Percentiles rank a stretch among this genome's conserved stretches.
Evolutionary conservation across 1,284 basidiomycete genomes (phyloP).

Genomic region (Malassezia restricta): DNA sequence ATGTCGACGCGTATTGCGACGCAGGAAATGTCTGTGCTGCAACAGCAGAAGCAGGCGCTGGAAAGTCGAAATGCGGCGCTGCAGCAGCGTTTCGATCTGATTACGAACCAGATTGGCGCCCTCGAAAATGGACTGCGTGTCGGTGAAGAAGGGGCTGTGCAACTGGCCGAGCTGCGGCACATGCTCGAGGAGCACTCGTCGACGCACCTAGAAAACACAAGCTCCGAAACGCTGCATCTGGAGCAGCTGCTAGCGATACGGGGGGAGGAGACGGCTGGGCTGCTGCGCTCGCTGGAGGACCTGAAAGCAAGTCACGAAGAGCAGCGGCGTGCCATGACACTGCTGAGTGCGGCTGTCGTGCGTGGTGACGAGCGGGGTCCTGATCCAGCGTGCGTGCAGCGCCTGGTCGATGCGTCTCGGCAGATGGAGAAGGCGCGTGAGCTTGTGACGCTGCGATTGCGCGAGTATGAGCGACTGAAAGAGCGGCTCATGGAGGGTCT

Average conservation of each 20-base stretch:
- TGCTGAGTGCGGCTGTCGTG: slow-evolving; percentile 71
- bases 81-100: slow-evolving; percentile 17
- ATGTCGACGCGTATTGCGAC: slow-evolving; percentile 77
- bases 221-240: slow-evolving; percentile 74
- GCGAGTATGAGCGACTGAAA: slow-evolving; percentile 97
- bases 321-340: slow-evolving; percentile 72
- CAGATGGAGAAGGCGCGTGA: slow-evolving; percentile 94
- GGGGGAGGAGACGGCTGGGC: slow-evolving; percentile 67
- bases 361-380: neutral
- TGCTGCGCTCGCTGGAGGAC: slow-evolving; percentile 77
- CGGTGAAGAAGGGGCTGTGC: slow-evolving; percentile 62
- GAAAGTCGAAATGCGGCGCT: slow-evolving; percentile 68
- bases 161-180: slow-evolving; percentile 69
- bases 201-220: slow-evolving; percentile 76
- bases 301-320: slow-evolving; percentile 95
- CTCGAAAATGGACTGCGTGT: slow-evolving; percentile 11
- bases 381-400: slow-evolving; percentile 7
- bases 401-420: slow-evolving; percentile 64
- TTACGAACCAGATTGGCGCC: slow-evolving; percentile 13
- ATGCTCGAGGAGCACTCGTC: slow-evolving; percentile 90
- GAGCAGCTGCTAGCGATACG: slow-evolving; percentile 82
- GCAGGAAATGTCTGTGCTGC: slow-evolving; percentile 79
- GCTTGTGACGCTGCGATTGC: slow-evolving; percentile 87
- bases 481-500: slow-evolving; percentile 96
- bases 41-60: slow-evolving; percentile 71